Evolutionary conservation across 2,329 filamentous ascomycete species (phyloP), one percentile per base, ranked within the genome.

Genomic region (Exophiala dermatitidis): DNA sequence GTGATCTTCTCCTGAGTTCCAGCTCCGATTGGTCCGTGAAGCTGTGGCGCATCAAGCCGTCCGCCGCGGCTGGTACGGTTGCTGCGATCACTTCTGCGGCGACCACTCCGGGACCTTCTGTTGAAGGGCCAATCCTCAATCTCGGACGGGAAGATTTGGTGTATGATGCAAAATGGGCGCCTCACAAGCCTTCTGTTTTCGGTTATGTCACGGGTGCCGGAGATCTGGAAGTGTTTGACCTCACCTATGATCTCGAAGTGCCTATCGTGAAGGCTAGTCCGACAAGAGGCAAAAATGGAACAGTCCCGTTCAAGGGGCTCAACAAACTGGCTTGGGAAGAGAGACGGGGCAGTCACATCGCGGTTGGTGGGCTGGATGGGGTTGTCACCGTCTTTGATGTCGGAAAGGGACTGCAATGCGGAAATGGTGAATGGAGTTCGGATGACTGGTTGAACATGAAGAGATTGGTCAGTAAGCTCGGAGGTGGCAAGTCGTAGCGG

Each of bases 11-110:
- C 54, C 80, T 98, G 46, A 90, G 86, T n/a, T 87, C 88, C 3
- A 91, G 87, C 41, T 77, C 98, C 5, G 93, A 98, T 73, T 98
- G 93, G 93, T 94, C 86, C 62, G 90, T 96, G 62, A 96, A 95
- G 72, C 76, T 98, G 10, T 98, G 93, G 93, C 93, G 93, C 70
- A 86, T 95, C 9, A 86, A 90, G 41, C 71, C 65, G 38, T 70
- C 67, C 62, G 75, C 62, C 7, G 71, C 70, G 41, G 63, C 66
- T 2, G 68, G 71, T 3, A 68, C 69, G 3, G 51, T 49, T 76
- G 80, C 59, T 73, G 75, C 40, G 69, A 71, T 33, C 4, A 72
- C 72, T 8, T 66, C 71, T 9, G 71, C 75, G 9, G 58, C 57
- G 30, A 53, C 55, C n/a, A 54, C 57, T 26, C 12, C 52, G 5